phyloP scores from a whole-genome alignment of 495 filamentous ascomycete species.

The Cercophora samala region DNA sequence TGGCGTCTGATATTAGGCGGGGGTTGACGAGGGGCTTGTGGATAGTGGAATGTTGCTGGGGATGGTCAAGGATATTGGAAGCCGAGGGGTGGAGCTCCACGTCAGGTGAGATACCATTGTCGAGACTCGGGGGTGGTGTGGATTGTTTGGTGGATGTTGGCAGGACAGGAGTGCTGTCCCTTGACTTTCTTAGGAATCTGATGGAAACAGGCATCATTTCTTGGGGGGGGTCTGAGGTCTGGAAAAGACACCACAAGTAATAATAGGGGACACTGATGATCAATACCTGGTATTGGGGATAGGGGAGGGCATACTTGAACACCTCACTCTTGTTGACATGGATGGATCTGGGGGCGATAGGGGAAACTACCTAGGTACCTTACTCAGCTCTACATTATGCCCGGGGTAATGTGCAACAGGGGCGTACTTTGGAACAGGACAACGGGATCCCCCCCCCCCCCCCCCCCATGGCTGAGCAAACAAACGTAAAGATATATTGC shows the following conservation, averaged over 20 bases:
- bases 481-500: not conserved
- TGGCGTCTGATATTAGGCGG: constrained; percentile 41
- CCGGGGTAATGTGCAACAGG: not conserved
- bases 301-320: not conserved
- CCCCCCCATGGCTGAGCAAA: not conserved
- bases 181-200: not conserved
- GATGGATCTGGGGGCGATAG: too few relatives aligned
- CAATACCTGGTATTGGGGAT: too few relatives aligned
- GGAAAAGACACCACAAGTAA: not conserved
- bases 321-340: not conserved
- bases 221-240: not conserved
- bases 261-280: too few relatives aligned
- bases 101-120: not conserved
- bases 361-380: too few relatives aligned
- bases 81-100: not conserved
- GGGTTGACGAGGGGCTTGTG: constrained; percentile 12
- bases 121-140: not conserved
- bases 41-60: not conserved
- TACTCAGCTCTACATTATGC: too few relatives aligned
- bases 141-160: not conserved
- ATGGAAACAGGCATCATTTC: too few relatives aligned
- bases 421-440: not conserved
- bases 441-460: not conserved
- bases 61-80: not conserved
- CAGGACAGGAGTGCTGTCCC: not conserved